Evolutionary conservation across 306 rosid species (phyloP).

Genomic region (Ormosia emarginata): DNA sequence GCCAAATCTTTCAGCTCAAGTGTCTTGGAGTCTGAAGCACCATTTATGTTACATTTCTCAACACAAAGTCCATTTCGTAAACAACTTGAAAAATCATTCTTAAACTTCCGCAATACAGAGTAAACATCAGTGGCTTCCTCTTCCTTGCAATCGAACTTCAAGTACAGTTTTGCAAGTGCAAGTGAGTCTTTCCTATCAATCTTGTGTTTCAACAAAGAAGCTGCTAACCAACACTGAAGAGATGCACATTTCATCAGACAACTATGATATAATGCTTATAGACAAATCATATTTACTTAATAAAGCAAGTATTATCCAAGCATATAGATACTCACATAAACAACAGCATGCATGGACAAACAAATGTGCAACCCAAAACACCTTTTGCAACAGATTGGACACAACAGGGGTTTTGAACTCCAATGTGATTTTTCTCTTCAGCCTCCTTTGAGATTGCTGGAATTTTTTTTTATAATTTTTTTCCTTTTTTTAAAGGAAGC

Average conservation of each 20-base stretch:
- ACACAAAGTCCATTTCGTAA: constrained; percentile 15
- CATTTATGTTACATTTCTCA: constrained; percentile 16
- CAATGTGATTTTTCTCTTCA: neutral
- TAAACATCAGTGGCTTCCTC: constrained; percentile 52
- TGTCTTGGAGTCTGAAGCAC: neutral
- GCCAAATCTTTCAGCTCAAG: constrained; percentile 22
- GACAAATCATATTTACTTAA: neutral
- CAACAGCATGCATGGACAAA: neutral
- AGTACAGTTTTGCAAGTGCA: constrained; percentile 52
- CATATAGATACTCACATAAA: constrained; percentile 9
- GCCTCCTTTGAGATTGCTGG: neutral
- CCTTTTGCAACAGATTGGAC: neutral
- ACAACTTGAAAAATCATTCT: constrained; percentile 32
- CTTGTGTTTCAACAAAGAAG: constrained; percentile 48
- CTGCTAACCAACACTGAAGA: constrained; percentile 77
- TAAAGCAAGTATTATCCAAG: neutral
- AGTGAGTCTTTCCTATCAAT: constrained; percentile 52
- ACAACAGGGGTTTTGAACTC: neutral
- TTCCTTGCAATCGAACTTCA: constrained; percentile 55
- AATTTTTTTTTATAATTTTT: neutral
- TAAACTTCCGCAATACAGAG: constrained; percentile 45
- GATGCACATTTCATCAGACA: constrained; percentile 15
- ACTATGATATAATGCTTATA: constrained; percentile 4
- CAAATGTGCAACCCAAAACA: constrained; percentile 6
- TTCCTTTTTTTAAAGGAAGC: neutral